Evolutionary conservation across 2,329 filamentous ascomycete species (phyloP).

Genomic region (Pseudonectria foliicola): DNA sequence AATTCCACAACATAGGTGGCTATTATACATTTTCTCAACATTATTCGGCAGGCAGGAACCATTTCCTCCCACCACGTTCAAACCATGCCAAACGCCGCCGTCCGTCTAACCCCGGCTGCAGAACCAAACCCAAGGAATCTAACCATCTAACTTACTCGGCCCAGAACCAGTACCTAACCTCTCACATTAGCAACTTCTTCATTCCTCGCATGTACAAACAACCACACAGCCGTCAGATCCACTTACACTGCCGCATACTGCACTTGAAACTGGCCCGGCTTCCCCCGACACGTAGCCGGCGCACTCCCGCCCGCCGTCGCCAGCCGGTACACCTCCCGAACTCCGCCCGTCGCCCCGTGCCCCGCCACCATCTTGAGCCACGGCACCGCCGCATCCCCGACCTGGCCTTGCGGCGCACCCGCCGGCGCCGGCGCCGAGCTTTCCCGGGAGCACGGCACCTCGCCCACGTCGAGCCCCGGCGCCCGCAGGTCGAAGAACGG

Average conservation of each 20-base stretch:
- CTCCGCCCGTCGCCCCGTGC: conserved; percentile 47
- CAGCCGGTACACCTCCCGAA: conserved; percentile 74
- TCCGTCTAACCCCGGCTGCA: too few relatives aligned
- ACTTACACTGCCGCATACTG: conserved; percentile 82
- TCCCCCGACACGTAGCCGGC: conserved; percentile 64
- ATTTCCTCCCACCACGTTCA: too few relatives aligned
- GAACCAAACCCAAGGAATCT: too few relatives aligned
- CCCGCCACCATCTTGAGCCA: conserved; percentile 68
- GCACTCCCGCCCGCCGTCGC: conserved; percentile 75
- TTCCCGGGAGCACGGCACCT: conserved; percentile 56
- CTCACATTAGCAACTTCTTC: conserved; percentile 9
- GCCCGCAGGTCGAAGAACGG: conserved; percentile 77
- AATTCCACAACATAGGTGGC: too few relatives aligned
- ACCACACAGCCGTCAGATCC: too few relatives aligned
- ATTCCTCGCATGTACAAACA: neutral
- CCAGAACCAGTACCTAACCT: conserved; percentile 22
- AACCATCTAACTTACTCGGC: neutral
- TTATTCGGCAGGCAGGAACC: too few relatives aligned
- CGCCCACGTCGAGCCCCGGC: conserved; percentile 43
- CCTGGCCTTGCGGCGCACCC: conserved; percentile 50
- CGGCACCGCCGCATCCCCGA: conserved; percentile 61
- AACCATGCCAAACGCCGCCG: too few relatives aligned
- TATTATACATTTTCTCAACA: too few relatives aligned
- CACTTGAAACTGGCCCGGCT: conserved; percentile 58
- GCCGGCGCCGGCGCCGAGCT: conserved; percentile 55